Conservation (phyloP, 257 asterid species). For the Solanum paucissectum region DNA sequence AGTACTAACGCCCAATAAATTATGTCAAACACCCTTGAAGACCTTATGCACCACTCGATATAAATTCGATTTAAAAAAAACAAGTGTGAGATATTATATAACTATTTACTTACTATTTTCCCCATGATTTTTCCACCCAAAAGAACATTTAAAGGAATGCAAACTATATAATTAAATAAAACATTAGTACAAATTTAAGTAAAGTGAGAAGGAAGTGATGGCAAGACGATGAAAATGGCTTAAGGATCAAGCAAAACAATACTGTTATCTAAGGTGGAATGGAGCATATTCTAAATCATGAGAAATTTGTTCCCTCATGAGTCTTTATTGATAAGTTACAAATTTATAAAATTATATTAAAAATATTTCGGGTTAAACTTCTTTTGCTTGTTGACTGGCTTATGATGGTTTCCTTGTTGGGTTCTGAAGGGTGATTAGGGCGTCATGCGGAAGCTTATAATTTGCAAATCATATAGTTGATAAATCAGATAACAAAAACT, state of each 20-base stretch:
- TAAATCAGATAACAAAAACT: too few species aligned
- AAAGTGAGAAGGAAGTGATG: background rate
- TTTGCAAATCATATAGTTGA: too few species aligned
- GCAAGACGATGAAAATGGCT: background rate
- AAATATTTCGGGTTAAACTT: background rate
- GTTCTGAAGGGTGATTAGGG: too few species aligned
- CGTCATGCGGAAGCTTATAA: too few species aligned
- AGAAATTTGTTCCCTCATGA: background rate
- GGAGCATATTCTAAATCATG: background rate
- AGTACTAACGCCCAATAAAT: background rate
- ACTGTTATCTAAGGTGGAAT: background rate
- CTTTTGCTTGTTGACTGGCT: background rate
- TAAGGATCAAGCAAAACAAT: background rate
- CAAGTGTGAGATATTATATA: background rate
- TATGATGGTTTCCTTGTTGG: background rate
- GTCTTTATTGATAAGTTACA: background rate
- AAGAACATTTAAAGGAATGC: background rate
- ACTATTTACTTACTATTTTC: background rate
- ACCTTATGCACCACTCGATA: background rate
- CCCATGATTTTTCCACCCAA: background rate
- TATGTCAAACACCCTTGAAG: background rate
- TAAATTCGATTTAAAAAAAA: too few species aligned
- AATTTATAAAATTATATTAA: background rate
- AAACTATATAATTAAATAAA: background rate
- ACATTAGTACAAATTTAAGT: background rate